Evolutionary conservation across 2,329 filamentous ascomycete species (phyloP), one percentile per base, ranked within the genome.

Genomic region (Zymoseptoria crescenta): DNA sequence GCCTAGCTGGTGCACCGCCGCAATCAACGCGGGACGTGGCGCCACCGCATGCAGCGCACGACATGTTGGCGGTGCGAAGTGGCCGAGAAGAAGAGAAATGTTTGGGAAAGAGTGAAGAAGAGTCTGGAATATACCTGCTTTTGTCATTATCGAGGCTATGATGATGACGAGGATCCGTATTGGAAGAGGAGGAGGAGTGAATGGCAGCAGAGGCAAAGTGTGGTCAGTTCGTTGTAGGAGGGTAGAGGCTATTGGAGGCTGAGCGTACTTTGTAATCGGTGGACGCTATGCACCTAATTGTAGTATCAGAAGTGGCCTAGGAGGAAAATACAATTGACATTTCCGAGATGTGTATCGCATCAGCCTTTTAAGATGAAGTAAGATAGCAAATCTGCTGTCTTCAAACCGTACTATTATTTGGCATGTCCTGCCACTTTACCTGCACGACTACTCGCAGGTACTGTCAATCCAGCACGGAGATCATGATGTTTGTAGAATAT

Each of bases 31-130:
- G 64, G 65, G 2, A 70, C 68, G 3, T 70, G 67, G 68, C 66
- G 64, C 56, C 64, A 64, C 16, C 62, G 68, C 6, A 68, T 69
- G 64, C 53, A 53, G 30, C 60, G 61, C 45, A 69, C 65, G 8
- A 67, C 63, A 41, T 70, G 68, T 59, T 70, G 67, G 68, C 59
- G 64, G 10, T 70, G 68, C 54, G 66, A 64, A 24, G 55, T 70
- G 20, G 59, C 62, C 3, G 51, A 52, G 9, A 45, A 48, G 27
- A 57, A 59, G 55, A 19, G 28, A 49, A 61, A 55, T 19, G 62
- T 59, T n/a, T 65, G 61, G 62, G 54, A 45, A 21, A 63, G 58
- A 50, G 20, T 66, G 16, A 35, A 52, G 50, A 21, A 55, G 48
- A 57, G 53, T 19, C 13, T 67, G 62, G 59, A 63, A 54, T 70